These are phyloP conservation scores for sunflower (Helianthus annuus) DNA, from an alignment of 129 eudicot species.

Conservation along the genomic window DNA sequence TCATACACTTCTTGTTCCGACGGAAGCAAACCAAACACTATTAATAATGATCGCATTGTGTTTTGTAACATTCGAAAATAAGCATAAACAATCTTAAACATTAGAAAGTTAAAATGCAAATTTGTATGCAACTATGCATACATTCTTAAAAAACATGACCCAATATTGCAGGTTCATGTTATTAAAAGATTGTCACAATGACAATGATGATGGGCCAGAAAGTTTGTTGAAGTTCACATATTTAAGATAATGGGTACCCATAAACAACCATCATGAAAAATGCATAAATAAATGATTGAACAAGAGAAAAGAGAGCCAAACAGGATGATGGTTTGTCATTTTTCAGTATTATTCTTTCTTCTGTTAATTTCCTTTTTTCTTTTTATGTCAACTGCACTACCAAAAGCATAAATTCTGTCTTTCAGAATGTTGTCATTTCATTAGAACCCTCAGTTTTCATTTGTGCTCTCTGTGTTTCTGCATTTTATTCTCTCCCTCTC, in stretches of 20 bases:
- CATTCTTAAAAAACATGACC: conserved; percentile 17
- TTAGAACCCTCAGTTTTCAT: conserved; percentile 38
- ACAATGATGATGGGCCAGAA: conserved; percentile 37
- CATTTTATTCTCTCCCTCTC: conserved; percentile 42
- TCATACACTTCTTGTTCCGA: not conserved
- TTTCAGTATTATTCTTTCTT: conserved; percentile 59
- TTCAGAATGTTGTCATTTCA: conserved; percentile 28
- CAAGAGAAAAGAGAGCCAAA: conserved; percentile 40
- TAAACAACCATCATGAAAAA: conserved; percentile 58
- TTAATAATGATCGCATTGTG: not conserved
- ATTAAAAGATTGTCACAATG: conserved; percentile 29
- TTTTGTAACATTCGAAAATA: not conserved
- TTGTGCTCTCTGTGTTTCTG: conserved; percentile 36
- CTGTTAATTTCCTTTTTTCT: conserved; percentile 27
- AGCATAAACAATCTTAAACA: not conserved
- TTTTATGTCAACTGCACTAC: conserved; percentile 41
- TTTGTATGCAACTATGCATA: conserved; percentile 4
- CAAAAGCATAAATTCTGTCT: conserved; percentile 58
- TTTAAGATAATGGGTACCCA: conserved; percentile 64
- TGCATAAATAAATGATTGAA: conserved; percentile 68
- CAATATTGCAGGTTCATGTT: conserved; percentile 15
- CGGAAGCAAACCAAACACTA: not conserved
- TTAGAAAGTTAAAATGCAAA: not conserved
- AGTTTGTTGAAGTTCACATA: conserved; percentile 29
- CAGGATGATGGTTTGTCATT: conserved; percentile 52